phyloP scores from a whole-genome alignment of 2,329 filamentous ascomycete genomes.

The Xylariales sp. region DNA sequence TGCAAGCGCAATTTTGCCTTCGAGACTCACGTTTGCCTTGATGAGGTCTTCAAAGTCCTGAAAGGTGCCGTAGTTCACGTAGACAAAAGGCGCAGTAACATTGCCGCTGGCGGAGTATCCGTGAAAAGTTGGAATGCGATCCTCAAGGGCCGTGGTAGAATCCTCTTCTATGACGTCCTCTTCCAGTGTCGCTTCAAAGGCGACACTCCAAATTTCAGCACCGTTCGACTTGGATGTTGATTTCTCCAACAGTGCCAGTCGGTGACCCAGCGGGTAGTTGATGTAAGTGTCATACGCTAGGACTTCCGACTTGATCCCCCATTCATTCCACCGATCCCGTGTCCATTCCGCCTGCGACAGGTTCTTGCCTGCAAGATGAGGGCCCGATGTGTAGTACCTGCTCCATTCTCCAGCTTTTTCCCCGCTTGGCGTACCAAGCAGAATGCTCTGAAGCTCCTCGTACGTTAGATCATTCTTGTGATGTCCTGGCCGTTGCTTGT shows the following conservation, averaged over 20 bases:
- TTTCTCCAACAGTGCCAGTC: conserved; percentile 60
- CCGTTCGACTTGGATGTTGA: conserved; percentile 23
- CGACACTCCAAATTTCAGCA: conserved; percentile 48
- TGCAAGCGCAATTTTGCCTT: conserved; percentile 81
- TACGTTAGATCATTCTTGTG: conserved; percentile 30
- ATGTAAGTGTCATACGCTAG: conserved; percentile 71
- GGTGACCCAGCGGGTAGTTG: conserved; percentile 70
- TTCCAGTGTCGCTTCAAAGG: conserved; percentile 74
- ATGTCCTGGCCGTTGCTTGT: too few species aligned
- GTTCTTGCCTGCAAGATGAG: conserved; percentile 74
- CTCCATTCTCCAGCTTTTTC: conserved; percentile 65
- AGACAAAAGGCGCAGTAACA: conserved; percentile 82
- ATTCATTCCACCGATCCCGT: conserved; percentile 65
- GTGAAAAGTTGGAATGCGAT: conserved; percentile 85
- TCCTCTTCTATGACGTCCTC: conserved; percentile 86
- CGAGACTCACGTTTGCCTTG: conserved; percentile 66
- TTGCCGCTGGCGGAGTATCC: conserved; percentile 92
- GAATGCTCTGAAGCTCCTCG: conserved; percentile 49
- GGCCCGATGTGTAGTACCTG: conserved; percentile 70
- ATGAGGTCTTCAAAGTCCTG: conserved; percentile 79
- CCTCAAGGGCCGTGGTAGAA: conserved; percentile 64
- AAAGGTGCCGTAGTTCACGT: conserved; percentile 86
- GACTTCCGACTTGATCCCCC: conserved; percentile 61
- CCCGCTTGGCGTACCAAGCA: conserved; percentile 54
- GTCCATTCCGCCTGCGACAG: conserved; percentile 75